Evolutionary conservation across 257 asterid genomes (phyloP).

Genomic region (Nicotiana paniculata): DNA sequence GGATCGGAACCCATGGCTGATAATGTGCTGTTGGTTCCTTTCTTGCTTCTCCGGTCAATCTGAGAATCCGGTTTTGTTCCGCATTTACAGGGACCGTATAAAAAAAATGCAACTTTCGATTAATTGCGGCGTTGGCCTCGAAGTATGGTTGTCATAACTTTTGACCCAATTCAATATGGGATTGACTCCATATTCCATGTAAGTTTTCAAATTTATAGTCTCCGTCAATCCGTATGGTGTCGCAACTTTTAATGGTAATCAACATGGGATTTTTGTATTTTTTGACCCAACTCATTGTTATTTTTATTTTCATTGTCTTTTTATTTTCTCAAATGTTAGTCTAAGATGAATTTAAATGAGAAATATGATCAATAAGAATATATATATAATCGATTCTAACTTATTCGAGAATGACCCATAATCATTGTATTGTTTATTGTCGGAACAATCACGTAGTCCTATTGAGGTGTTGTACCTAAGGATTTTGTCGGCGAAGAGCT

Average conservation of each 20-base stretch:
- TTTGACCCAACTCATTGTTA: too few relatives aligned
- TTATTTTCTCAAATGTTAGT: too few relatives aligned
- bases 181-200: not conserved
- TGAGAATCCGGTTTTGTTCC: not conserved
- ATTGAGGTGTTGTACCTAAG: not conserved
- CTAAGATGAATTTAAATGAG: too few relatives aligned
- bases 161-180: not conserved
- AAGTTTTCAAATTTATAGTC: not conserved
- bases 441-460: not conserved
- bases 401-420: too few relatives aligned
- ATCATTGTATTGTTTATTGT: too few relatives aligned
- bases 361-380: too few relatives aligned
- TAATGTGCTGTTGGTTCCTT: constrained; percentile 9
- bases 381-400: too few relatives aligned
- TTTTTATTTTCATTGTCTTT: too few relatives aligned
- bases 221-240: not conserved
- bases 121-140: not conserved
- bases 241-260: too few relatives aligned
- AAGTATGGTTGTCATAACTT: not conserved
- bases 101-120: not conserved
- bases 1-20: constrained; percentile 78
- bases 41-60: not conserved
- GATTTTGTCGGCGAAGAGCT: not conserved
- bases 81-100: constrained; percentile 1
- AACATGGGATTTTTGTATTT: not conserved